phyloP scores from a whole-genome alignment of 495 filamentous ascomycete genomes.

The Niebla homalea region DNA sequence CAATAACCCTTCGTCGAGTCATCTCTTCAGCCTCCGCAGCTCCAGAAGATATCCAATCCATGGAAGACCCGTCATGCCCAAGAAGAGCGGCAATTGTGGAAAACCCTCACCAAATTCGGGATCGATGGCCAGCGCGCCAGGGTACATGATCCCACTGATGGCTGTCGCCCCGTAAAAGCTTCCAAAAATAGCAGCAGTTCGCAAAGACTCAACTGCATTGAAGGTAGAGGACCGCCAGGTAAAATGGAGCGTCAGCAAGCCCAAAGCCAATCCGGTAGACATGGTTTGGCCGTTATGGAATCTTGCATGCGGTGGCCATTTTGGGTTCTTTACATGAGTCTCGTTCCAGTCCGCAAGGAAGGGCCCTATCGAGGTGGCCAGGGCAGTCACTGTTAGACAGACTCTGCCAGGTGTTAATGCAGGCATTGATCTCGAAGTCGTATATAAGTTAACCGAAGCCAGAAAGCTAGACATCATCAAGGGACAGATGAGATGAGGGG shows the following conservation, averaged over 20 bases:
- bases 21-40: too few relatives aligned
- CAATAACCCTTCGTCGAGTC: too few relatives aligned
- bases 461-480: too few relatives aligned
- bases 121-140: slow-evolving; percentile 35
- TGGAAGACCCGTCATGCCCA: slow-evolving; percentile 13
- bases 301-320: slow-evolving; percentile 43
- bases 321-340: slow-evolving; percentile 41
- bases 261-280: slow-evolving; percentile 31
- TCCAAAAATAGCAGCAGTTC: slow-evolving; percentile 29
- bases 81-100: slow-evolving; percentile 32
- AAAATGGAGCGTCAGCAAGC: slow-evolving; percentile 35
- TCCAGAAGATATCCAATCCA: slow-evolving; percentile 18
- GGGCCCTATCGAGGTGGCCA: slow-evolving; percentile 28
- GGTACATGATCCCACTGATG: slow-evolving; percentile 33
- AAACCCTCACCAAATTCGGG: slow-evolving; percentile 41
- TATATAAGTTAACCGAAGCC: too few relatives aligned
- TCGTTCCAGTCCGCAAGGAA: slow-evolving; percentile 35
- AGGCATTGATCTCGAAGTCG: not conserved
- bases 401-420: slow-evolving; percentile 20
- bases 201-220: slow-evolving; percentile 10
- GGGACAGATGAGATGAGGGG: too few relatives aligned
- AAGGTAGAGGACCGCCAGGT: slow-evolving; percentile 23
- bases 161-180: slow-evolving; percentile 40
- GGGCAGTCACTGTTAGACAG: slow-evolving; percentile 31
- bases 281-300: slow-evolving; percentile 47